Base-by-base conservation (phyloP, 306 rosid species). In the Fragaria ananassa region DNA sequence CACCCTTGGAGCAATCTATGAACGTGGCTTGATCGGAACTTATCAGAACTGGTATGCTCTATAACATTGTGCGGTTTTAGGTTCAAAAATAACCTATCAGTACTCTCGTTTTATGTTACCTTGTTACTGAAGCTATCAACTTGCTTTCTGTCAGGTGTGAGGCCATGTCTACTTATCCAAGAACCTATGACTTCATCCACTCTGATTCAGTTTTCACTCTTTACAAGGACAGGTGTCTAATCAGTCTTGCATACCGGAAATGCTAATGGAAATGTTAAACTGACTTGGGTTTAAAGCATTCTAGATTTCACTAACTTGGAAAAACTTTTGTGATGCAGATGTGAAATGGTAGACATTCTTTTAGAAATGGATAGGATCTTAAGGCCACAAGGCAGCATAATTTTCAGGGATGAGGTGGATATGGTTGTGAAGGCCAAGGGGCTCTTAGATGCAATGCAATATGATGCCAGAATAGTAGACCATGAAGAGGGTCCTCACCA, bases 81-180 rank as follows among this genome's bases (percentile, higher is more conserved):
- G 23, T 63, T 63, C 68, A 63, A 34, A 11, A 35, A 6, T 34
- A 4, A 12, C 37, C 66, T 25, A 5, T 29, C 27, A 18, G 27
- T 37, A 64, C 46, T 39, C 25, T 35, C 3, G 7, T 8, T 6
- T 64, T 64, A 34, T 18, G 10, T 37, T 13, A 12, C 51, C 10
- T 13, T 58, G 77, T 58, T 25, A 41, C 71, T 47, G 75, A 12
- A 75, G 45, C 63, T 72, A 69, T 77, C n/a, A 49, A 53, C 31
- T 78, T 76, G 50, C 80, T 74, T 76, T 45, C 9, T 81, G 13
- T 60, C 76, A 94, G 97, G 97, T 91, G 99, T 73, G 99, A 95
- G 85, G 97, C 99, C 53, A 90, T 92, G 97, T 92, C 99, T 29
- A 92, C 97, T n/a, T 95, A 92, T 65, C 97, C 99, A 19, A 78